Evolutionary conservation across 2,329 filamentous ascomycete genomes (phyloP), one percentile per base, ranked within the genome.

Genomic region (Calonectria hawksworthii): DNA sequence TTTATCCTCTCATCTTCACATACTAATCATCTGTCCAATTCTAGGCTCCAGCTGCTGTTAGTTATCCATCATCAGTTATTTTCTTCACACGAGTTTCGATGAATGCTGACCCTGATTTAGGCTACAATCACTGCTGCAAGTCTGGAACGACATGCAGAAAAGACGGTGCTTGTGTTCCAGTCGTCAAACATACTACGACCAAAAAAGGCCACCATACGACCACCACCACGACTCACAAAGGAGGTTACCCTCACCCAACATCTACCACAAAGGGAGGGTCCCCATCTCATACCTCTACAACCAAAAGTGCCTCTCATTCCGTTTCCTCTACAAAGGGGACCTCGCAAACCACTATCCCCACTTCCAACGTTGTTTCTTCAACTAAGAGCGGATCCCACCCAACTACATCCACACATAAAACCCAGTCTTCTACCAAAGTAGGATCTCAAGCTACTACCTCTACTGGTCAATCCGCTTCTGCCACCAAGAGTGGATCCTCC

Each of bases 21-120:
- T 13, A 34, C 23, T 68, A 21, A 41, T n/a, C 44, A 47, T 38
- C 4, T 16, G n/a, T 2, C 18, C 7, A 7, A 32, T n/a, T 38
- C 8, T 34, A 68, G 65, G 65, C 11, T n/a, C 65, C 9, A 68
- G 47, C 26, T 69, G 66, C 38, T 69, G 66, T 69, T 34, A 69
- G 66, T 50, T 61, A 32, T 38, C 13, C 36, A 38, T 38, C 36
- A 38, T 38, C 13, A 11, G 10, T n/a, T n/a, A n/a, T n/a, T n/a
- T n/a, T n/a, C n/a, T n/a, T 11, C 36, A 16, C 8, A 13, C 8
- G 36, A 38, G 9, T 38, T 16, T 38, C 4, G 3, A 6, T 36
- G 16, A 28, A 38, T 41, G 21, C 66, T 69, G 23, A 69, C 26
- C 21, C 18, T 5, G n/a, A 5, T 34, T 26, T 26, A 69, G 66